A percentile compares a stretch with the other conserved stretches of the same genome.
Conservation (phyloP, 805 yeast genomes). For the Ogataea saltuana region DNA sequence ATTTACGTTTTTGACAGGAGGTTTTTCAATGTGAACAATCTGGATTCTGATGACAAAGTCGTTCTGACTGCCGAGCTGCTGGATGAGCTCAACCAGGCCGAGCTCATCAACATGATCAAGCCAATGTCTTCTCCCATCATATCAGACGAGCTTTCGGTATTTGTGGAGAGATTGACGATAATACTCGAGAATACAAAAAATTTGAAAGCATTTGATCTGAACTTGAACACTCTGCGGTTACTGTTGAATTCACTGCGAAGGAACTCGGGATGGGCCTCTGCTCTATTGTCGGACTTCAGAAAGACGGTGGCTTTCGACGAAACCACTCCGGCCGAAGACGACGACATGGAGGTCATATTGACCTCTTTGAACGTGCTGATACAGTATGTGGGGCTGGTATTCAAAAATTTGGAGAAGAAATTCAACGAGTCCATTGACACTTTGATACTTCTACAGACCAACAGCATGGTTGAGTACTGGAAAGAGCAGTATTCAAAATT, state of each 20-base stretch:
- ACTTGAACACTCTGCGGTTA: conserved; percentile 38
- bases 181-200: conserved; percentile 17
- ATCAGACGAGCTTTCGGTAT: conserved; percentile 22
- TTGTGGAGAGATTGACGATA: conserved; percentile 22
- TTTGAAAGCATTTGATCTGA: conserved; percentile 33
- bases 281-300: conserved; percentile 37
- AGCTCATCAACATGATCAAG: conserved; percentile 33
- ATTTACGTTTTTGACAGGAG: conserved; percentile 65
- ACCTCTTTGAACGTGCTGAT: conserved; percentile 50
- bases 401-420: conserved; percentile 40
- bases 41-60: conserved; percentile 20
- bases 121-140: conserved; percentile 37
- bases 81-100: conserved; percentile 29
- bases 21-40: conserved; percentile 41
- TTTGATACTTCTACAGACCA: conserved; percentile 39
- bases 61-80: conserved; percentile 22
- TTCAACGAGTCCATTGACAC: conserved; percentile 40
- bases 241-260: conserved; percentile 41
- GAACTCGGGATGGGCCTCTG: conserved; percentile 41
- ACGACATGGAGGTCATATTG: conserved; percentile 47
- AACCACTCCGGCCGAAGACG: conserved; percentile 21
- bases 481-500: conserved; percentile 33
- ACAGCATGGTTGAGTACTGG: conserved; percentile 48
- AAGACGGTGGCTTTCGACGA: conserved; percentile 29
- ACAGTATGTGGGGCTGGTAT: conserved; percentile 50